Conservation (phyloP, 306 rosid species). For the Luffa aegyptiaca region DNA sequence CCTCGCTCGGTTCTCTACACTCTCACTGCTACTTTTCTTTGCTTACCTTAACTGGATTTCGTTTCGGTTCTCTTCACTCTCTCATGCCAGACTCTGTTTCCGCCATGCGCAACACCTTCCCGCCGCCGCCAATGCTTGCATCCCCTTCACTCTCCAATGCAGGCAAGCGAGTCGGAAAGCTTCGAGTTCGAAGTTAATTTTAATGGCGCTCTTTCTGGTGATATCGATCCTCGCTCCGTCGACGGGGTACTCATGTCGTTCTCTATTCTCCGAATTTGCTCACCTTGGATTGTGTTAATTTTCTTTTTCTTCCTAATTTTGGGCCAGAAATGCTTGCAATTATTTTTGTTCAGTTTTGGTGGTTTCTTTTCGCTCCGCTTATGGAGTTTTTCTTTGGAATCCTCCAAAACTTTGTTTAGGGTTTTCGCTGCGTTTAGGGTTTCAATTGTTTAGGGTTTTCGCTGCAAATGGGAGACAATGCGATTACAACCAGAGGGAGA, state of each 20-base stretch:
- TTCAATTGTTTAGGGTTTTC: too few species aligned
- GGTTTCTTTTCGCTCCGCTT: not conserved
- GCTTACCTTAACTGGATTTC: slow-evolving; percentile 21
- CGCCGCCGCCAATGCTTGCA: slow-evolving; percentile 4
- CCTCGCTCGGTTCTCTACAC: not conserved
- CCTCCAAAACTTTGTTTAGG: not conserved
- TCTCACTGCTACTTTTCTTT: not conserved
- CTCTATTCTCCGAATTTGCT: not conserved
- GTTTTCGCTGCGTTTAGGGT: too few species aligned
- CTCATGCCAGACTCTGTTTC: slow-evolving; percentile 12
- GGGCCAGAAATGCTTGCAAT: not conserved
- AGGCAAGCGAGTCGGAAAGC: slow-evolving; percentile 24
- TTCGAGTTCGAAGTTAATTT: slow-evolving; percentile 57
- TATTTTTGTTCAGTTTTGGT: not conserved
- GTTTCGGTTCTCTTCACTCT: slow-evolving; percentile 14
- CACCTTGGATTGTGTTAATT: not conserved
- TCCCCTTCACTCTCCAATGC: slow-evolving; percentile 19
- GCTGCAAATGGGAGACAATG: not conserved
- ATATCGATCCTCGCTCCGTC: slow-evolving; percentile 63
- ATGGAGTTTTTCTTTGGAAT: not conserved
- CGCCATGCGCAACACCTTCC: not conserved
- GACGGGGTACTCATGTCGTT: slow-evolving; percentile 50
- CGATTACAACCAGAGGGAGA: not conserved
- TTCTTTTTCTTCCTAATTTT: not conserved
- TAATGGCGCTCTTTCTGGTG: slow-evolving; percentile 70